These are phyloP conservation scores for Cubamyces lactineus DNA, from an alignment of 768 basidiomycete genomes.

Conservation along the genomic window DNA sequence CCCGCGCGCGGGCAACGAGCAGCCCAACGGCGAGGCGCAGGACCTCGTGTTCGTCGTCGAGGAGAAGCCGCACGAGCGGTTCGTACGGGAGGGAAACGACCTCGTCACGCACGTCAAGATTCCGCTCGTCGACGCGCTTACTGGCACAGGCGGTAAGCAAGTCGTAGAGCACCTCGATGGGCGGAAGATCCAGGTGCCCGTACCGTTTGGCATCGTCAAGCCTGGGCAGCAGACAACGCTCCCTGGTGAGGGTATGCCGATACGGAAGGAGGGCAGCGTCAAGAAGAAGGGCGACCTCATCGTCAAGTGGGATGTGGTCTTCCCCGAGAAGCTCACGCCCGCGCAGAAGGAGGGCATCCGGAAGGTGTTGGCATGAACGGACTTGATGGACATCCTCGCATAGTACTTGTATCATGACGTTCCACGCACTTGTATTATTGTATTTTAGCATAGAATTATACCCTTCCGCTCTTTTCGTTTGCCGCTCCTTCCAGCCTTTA, in stretches of 20 bases:
- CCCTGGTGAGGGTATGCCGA: constrained; percentile 87
- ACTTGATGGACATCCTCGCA: constrained; percentile 15
- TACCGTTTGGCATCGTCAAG: constrained; percentile 72
- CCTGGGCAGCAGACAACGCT: constrained; percentile 76
- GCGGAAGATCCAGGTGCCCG: constrained; percentile 65
- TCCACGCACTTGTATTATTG: constrained; percentile 3
- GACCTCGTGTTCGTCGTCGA: constrained; percentile 98
- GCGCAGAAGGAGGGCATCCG: constrained; percentile 81
- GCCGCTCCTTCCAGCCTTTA: background rate
- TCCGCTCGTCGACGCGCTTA: constrained; percentile 82
- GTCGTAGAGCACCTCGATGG: constrained; percentile 79
- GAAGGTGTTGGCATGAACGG: constrained; percentile 54
- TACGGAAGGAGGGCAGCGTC: constrained; percentile 73
- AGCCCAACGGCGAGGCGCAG: constrained; percentile 65
- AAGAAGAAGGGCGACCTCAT: constrained; percentile 83
- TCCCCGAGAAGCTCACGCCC: constrained; percentile 76
- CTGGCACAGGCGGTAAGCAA: constrained; percentile 57
- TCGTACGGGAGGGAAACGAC: constrained; percentile 82
- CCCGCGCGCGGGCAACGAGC: constrained; percentile 84
- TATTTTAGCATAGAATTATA: constrained; percentile 22
- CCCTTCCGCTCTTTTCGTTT: constrained; percentile 14
- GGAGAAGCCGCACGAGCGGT: constrained; percentile 84
- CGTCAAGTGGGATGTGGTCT: constrained; percentile 81
- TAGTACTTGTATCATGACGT: constrained; percentile 13
- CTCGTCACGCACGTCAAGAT: constrained; percentile 63